phyloP scores from a whole-genome alignment of 1,284 basidiomycete genomes.

The Cutaneotrichosporon curvatum region DNA sequence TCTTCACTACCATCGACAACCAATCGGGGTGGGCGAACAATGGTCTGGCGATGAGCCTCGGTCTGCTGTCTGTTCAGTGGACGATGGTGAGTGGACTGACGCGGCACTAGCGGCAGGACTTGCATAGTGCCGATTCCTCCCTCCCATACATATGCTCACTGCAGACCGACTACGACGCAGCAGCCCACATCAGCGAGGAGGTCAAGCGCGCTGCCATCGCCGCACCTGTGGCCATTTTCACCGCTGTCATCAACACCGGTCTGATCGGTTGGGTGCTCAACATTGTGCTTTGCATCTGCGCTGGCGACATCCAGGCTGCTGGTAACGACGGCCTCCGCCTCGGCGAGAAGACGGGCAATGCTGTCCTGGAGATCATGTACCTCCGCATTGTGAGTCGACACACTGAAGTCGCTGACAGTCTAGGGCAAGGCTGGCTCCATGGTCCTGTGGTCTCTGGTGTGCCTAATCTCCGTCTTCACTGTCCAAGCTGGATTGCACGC shows the following conservation, averaged over 20 bases:
- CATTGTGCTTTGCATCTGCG: neutral
- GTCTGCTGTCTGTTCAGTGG: slow-evolving; percentile 84
- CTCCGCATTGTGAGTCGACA: slow-evolving; percentile 59
- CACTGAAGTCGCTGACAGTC: no score
- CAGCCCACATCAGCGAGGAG: slow-evolving; percentile 87
- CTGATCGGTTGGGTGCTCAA: slow-evolving; percentile 76
- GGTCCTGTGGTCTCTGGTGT: slow-evolving; percentile 55
- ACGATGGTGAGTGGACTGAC: slow-evolving; percentile 50
- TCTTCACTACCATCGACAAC: slow-evolving; percentile 54
- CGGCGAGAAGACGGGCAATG: slow-evolving; percentile 60
- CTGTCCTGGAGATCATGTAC: slow-evolving; percentile 68
- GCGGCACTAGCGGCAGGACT: no score
- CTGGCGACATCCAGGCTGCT: neutral
- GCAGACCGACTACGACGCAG: slow-evolving; percentile 47
- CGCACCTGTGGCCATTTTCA: slow-evolving; percentile 73
- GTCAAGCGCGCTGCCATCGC: slow-evolving; percentile 81
- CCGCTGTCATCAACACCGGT: slow-evolving; percentile 80
- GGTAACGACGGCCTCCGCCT: slow-evolving; percentile 70
- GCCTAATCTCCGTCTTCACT: slow-evolving; percentile 74
- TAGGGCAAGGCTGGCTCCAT: slow-evolving; percentile 51
- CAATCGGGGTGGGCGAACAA: slow-evolving; percentile 69
- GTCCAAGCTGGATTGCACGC: slow-evolving; percentile 73
- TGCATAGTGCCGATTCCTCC: no score
- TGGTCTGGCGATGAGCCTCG: slow-evolving; percentile 79
- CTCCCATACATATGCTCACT: no score